phyloP scores from a whole-genome alignment of 441 rosid species.

The Sinapis alba region DNA sequence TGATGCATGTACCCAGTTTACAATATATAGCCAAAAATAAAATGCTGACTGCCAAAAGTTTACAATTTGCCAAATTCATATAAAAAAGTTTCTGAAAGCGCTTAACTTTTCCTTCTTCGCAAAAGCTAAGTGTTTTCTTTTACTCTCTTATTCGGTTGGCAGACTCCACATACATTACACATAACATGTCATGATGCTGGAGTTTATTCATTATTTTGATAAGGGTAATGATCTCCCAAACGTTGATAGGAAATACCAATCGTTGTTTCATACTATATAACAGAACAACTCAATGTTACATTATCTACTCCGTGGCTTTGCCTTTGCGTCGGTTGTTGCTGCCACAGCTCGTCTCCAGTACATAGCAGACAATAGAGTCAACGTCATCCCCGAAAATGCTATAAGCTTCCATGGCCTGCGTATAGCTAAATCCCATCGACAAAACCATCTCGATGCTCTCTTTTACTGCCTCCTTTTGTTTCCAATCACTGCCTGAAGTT shows the following conservation, averaged over 20 bases:
- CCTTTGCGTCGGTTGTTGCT: constrained; percentile 65
- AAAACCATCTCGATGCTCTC: constrained; percentile 65
- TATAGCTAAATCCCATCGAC: constrained; percentile 95
- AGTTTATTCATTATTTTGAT: constrained; percentile 29
- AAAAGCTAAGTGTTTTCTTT: too few species aligned
- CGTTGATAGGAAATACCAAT: constrained; percentile 26
- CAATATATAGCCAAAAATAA: too few species aligned
- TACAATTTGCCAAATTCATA: too few species aligned
- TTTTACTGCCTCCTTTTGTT: constrained; percentile 40
- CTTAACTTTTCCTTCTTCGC: too few species aligned
- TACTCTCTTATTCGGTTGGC: constrained; percentile 11
- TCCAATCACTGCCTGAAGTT: constrained; percentile 66
- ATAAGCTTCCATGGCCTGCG: constrained; percentile 86
- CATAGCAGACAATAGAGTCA: constrained; percentile 89
- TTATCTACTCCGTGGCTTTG: constrained; percentile 79
- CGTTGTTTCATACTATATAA: constrained; percentile 11
- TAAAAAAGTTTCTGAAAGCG: too few species aligned
- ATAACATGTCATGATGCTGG: constrained; percentile 24
- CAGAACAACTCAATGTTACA: constrained; percentile 25
- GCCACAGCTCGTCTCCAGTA: constrained; percentile 75
- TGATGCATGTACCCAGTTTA: too few species aligned
- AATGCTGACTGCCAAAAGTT: too few species aligned
- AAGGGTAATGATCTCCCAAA: constrained; percentile 21
- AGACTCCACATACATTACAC: constrained; percentile 21
- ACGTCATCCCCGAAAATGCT: constrained; percentile 96